Conservation (phyloP, 208 protist species). For the Herpetomonas tarakana region DNA sequence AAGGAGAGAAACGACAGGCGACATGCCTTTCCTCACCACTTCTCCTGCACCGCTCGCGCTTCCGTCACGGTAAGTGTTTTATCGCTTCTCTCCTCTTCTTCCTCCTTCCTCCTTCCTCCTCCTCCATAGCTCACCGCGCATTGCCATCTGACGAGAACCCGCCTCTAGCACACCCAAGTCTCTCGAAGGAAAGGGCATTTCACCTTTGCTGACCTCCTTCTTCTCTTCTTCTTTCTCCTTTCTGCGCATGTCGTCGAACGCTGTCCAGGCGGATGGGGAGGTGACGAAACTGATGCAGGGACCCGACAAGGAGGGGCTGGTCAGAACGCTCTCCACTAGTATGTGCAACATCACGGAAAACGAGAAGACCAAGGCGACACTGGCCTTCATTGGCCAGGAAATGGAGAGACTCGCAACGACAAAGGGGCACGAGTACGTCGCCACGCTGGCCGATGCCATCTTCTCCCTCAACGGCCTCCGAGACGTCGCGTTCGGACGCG, state of each 20-base stretch:
- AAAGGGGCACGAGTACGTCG: slow-evolving; percentile 4
- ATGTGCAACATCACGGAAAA: slow-evolving; percentile 7
- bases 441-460: slow-evolving; percentile 2
- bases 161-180: too few species aligned
- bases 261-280: background rate
- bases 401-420: background rate
- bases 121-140: too few species aligned
- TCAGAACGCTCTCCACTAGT: background rate
- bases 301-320: slow-evolving; percentile 1
- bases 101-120: too few species aligned
- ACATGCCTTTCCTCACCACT: too few species aligned
- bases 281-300: background rate
- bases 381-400: slow-evolving; percentile 2
- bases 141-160: too few species aligned
- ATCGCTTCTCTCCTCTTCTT: too few species aligned
- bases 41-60: too few species aligned
- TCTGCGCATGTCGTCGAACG: too few species aligned
- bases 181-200: too few species aligned
- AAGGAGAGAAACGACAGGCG: too few species aligned
- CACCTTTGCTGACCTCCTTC: slow-evolving; percentile 2
- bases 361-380: slow-evolving; percentile 7
- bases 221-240: slow-evolving; percentile 18
- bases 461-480: slow-evolving; percentile 7
- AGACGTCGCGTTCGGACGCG: slow-evolving; percentile 7
- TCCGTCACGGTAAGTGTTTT: too few species aligned